Evolutionary conservation across 2,329 filamentous ascomycete species (phyloP), one percentile per base, ranked within the genome.

Genomic region (Aspergillus hiratsukae): DNA sequence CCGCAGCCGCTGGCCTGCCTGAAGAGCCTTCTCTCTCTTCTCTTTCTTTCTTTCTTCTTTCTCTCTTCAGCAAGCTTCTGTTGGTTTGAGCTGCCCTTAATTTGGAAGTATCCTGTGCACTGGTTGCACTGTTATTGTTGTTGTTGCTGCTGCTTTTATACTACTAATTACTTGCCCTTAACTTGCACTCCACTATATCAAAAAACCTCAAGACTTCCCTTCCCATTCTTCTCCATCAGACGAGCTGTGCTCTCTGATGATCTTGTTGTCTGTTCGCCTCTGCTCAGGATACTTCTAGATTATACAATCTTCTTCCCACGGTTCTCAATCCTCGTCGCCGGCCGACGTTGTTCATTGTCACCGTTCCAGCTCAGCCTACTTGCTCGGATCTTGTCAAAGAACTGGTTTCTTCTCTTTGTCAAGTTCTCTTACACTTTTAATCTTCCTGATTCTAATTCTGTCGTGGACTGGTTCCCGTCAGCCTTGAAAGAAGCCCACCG

Each of bases 1-100:
- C 57, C 35, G 53, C 58, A 63, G 55, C 60, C 61, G 58, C 63
- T 59, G 50, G 55, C 35, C 40, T 51, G 55, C 52, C 46, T 52
- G 52, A 35, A 17, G 27, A 25, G 27, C n/a, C 51, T 61, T 59
- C 51, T 49, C 54, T 54, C 62, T 59, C 53, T 60, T 68, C 66
- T 69, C 67, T 64, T 67, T 71, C 67, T 69, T 69, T 75, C 75
- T 74, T 65, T 49, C 28, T 40, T 29, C 67, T 70, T 72, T 69
- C 71, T 77, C 78, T 84, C 85, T 80, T 80, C 80, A 87, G 86
- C 86, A 88, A 88, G 85, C 78, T 62, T 66, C 64, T 67, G 67
- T 70, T 67, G 66, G 61, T 71, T 65, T 61, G 71, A 73, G 71
- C 71, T 75, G 74, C 69, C 69, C 65, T 68, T 70, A 80, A 78